Percentiles rank a stretch among this genome's conserved stretches.
These are phyloP conservation scores for Thraustochytrium sp. DNA, from an alignment of 352 stramenopile species.

Conservation along the genomic window DNA sequence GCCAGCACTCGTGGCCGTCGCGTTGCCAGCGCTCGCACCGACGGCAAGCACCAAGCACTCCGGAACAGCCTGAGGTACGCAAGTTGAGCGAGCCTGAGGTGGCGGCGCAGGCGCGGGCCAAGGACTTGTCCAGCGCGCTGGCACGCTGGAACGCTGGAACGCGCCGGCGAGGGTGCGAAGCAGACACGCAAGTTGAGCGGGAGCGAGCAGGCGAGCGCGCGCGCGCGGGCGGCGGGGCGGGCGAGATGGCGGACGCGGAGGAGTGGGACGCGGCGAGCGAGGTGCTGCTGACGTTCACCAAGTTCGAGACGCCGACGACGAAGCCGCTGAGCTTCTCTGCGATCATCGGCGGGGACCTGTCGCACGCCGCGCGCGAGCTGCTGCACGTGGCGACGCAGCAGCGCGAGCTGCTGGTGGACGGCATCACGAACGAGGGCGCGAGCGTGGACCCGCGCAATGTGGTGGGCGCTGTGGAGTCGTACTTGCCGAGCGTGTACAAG, in stretches of 20 bases:
- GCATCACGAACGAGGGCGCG: neutral
- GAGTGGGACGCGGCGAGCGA: neutral
- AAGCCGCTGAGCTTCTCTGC: constrained; percentile 29
- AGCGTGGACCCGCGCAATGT: constrained; percentile 35
- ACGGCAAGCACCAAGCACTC: no score
- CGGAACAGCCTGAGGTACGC: no score
- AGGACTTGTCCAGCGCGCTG: no score
- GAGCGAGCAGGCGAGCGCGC: no score
- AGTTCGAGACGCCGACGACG: constrained; percentile 27
- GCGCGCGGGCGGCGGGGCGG: no score
- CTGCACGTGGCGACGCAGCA: constrained; percentile 39
- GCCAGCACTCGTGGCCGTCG: no score
- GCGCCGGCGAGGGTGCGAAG: no score
- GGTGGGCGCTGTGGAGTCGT: constrained; percentile 18
- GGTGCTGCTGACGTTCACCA: constrained; percentile 10
- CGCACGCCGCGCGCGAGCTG: constrained; percentile 14
- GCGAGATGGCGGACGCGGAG: neutral
- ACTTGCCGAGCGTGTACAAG: constrained; percentile 37
- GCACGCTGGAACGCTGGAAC: no score
- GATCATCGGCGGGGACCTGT: constrained; percentile 29
- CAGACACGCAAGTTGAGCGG: no score
- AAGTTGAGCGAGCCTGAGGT: no score
- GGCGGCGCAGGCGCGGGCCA: no score
- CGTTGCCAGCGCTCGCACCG: no score
- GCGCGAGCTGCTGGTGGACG: constrained; percentile 20